Evolutionary conservation across 2,329 filamentous ascomycete genomes (phyloP), one percentile per base, ranked within the genome.

Genomic region (Colletotrichum gloeosporioides): DNA sequence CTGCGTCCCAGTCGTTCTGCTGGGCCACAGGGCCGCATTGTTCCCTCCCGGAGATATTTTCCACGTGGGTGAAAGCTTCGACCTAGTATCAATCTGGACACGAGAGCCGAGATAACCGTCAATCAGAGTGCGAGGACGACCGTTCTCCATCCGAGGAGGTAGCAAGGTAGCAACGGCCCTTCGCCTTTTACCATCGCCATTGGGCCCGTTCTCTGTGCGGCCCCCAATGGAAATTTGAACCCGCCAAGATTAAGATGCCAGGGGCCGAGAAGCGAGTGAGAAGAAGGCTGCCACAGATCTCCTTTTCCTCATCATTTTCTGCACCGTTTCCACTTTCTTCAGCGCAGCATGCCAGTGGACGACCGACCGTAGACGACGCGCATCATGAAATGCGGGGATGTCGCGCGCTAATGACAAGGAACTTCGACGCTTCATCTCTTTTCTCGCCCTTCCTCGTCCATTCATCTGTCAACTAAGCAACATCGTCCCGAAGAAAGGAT

Each of bases 61-160:
- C 62, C 61, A 75, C 73, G 73, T 75, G 62, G 73, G 61, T 31
- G 53, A 71, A 57, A 32, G 36, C 53, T 65, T 71, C 32, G 61
- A 31, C n/a, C 55, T 75, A 72, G 69, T 44, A 63, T 67, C 61
- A 27, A 75, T 31, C 53, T 22, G 63, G 68, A 75, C 36, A 67
- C 53, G 61, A 72, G 18, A 55, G 22, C 73, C 73, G 73, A 75
- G 36, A 75, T 63, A 65, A 59, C 25, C 49, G 55, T n/a, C 12
- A 62, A 61, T 32, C 16, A 53, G 7, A 61, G 18, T n/a, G 18
- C 32, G 39, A 64, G 63, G 36, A 49, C 25, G 36, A n/a, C 22
- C 15, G 25, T 15, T 55, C 32, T 31, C 18, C 44, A 53, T 53
- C 16, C 34, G 10, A 49, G 39, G 39, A 62, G 34, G 65, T 9